Percentiles rank a stretch among this genome's conserved stretches.
These are phyloP conservation scores for Nemania sp. DNA, from an alignment of 2,329 filamentous ascomycete genomes.

Conservation along the genomic window DNA sequence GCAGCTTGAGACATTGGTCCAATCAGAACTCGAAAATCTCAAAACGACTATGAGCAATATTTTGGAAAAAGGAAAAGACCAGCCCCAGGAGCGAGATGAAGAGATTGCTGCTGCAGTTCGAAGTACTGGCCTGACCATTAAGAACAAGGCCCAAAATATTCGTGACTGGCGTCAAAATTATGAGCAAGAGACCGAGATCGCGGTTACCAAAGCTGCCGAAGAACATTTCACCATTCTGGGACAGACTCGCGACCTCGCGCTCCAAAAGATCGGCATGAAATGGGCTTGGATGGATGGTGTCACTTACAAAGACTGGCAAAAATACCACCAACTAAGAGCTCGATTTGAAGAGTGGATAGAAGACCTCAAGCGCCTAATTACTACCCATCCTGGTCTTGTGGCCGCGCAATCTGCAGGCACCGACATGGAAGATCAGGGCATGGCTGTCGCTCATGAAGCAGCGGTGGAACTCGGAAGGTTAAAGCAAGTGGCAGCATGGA, in stretches of 20 bases:
- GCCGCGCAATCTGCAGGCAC: constrained; percentile 69
- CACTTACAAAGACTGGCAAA: constrained; percentile 96
- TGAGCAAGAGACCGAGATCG: constrained; percentile 67
- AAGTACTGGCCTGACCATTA: constrained; percentile 70
- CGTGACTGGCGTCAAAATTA: constrained; percentile 76
- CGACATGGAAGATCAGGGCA: constrained; percentile 75
- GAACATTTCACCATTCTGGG: constrained; percentile 83
- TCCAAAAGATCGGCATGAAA: constrained; percentile 89
- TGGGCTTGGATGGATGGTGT: constrained; percentile 97
- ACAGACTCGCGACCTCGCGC: constrained; percentile 77
- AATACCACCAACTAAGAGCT: constrained; percentile 85
- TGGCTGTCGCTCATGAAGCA: constrained; percentile 76
- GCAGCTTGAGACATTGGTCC: constrained; percentile 69
- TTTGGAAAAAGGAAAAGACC: constrained; percentile 56
- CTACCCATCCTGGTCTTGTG: constrained; percentile 70
- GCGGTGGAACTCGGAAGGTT: constrained; percentile 79
- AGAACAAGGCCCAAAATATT: constrained; percentile 74
- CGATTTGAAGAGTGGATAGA: constrained; percentile 83
- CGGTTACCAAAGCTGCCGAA: constrained; percentile 73
- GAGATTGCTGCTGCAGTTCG: constrained; percentile 58
- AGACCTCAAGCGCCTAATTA: constrained; percentile 76
- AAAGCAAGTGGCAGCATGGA: constrained; percentile 84
- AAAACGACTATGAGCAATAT: constrained; percentile 69
- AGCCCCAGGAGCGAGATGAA: constrained; percentile 48
- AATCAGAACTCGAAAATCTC: constrained; percentile 64